Evolutionary conservation across 768 basidiomycete genomes (phyloP).

Genomic region (Lentinula sp.): DNA sequence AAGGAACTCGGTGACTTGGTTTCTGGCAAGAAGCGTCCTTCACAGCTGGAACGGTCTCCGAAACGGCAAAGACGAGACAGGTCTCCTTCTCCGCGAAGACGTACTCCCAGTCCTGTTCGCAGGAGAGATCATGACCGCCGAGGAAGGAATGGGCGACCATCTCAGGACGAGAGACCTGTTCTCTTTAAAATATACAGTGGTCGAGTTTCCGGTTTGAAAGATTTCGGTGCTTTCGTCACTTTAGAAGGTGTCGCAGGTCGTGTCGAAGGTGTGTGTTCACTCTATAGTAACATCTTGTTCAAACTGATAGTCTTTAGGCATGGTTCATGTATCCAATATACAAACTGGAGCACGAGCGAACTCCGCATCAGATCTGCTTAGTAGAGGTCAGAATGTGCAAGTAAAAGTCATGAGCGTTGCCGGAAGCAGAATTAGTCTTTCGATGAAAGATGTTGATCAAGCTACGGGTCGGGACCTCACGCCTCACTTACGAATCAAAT

Average conservation of each 20-base stretch:
- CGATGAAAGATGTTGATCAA: conserved; percentile 99
- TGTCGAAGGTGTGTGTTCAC: conserved; percentile 67
- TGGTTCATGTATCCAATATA: conserved; percentile 95
- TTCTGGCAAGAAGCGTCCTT: conserved; percentile 56
- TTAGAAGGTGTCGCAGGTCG: conserved; percentile 84
- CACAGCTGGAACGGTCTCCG: conserved; percentile 35
- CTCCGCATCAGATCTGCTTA: conserved; percentile 81
- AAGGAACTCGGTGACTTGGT: conserved; percentile 90
- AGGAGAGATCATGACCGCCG: conserved; percentile 37
- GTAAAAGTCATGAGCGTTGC: conserved; percentile 96
- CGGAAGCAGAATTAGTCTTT: conserved; percentile 74
- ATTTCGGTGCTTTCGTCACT: conserved; percentile 93
- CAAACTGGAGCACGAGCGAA: conserved; percentile 81
- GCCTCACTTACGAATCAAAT: conserved; percentile 91
- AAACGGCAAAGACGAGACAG: conserved; percentile 58
- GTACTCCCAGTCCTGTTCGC: conserved; percentile 56
- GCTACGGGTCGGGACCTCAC: conserved; percentile 83
- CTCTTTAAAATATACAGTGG: conserved; percentile 95
- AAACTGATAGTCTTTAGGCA: conserved; percentile 45
- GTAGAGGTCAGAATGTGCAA: conserved; percentile 80
- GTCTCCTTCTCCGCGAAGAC: conserved; percentile 47
- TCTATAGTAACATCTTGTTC: background rate
- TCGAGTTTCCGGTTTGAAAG: conserved; percentile 78
- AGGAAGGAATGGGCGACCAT: conserved; percentile 22
- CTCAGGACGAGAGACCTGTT: conserved; percentile 75